Conservation (phyloP, 768 basidiomycete genomes). For the Russula lepida region DNA sequence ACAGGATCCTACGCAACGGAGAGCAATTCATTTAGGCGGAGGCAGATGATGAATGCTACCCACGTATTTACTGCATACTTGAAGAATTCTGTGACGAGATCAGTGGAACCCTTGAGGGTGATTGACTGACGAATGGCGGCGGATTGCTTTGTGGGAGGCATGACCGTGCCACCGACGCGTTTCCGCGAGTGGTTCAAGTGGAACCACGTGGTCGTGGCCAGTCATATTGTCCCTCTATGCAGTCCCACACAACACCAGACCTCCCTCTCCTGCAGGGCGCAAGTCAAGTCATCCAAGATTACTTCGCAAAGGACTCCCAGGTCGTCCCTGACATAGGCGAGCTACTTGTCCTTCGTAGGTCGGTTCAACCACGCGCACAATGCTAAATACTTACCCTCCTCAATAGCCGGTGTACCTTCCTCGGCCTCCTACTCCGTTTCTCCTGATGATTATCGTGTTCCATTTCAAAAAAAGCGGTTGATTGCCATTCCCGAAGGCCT, state of each 20-base stretch:
- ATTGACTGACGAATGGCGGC: conserved; percentile 62
- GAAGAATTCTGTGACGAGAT: conserved; percentile 96
- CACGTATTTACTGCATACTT: conserved; percentile 98
- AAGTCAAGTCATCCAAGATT: conserved; percentile 57
- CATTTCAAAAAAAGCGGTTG: conserved; percentile 71
- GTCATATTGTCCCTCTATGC: not conserved
- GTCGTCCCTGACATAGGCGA: conserved; percentile 71
- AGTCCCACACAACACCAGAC: conserved; percentile 36
- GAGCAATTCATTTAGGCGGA: conserved; percentile 6
- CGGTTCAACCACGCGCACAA: not conserved
- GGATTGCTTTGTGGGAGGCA: conserved; percentile 36
- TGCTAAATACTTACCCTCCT: not conserved
- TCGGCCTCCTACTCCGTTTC: conserved; percentile 75
- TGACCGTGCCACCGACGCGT: not conserved
- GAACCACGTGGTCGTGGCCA: not conserved
- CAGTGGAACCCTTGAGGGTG: conserved; percentile 91
- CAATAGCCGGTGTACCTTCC: conserved; percentile 50
- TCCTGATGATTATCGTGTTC: conserved; percentile 68
- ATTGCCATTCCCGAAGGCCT: conserved; percentile 70
- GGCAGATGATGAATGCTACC: conserved; percentile 26
- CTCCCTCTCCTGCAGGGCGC: conserved; percentile 56
- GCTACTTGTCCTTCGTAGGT: conserved; percentile 48
- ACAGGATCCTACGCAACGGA: conserved; percentile 62
- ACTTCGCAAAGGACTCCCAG: conserved; percentile 64
- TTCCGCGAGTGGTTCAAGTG: not conserved